Base-by-base conservation (phyloP, 129 eudicot genomes). In the Saposhnikovia divaricata region DNA sequence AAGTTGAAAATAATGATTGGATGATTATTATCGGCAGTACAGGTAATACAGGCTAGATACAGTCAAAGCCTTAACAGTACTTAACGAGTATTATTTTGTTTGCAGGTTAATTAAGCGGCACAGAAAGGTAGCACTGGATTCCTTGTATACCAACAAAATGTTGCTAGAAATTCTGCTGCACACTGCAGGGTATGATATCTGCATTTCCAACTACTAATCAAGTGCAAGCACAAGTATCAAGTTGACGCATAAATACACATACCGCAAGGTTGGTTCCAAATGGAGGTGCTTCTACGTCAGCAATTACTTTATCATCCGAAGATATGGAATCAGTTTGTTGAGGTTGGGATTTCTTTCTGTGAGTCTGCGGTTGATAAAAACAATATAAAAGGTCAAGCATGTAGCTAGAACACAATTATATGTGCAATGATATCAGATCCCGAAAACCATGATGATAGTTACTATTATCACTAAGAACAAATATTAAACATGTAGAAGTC, bases 231-330 rank as follows among this genome's bases (percentile, higher is more conserved):
- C 53, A 51, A 19, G 50, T 55, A 59, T 57, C 19, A 27, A 19
- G 10, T 11, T 63, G 47, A 72, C 45, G 31, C 42, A 84, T 27
- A 43, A 45, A 59, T 61, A 23, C 51, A 83, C 98, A 87, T 85
- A 95, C 98, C 86, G 90, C 96, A 81, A 86, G 84, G 83, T 84
- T 84, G 76, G 98, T 95, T 84, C 89, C 97, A 84, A 59, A 95
- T 23, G 96, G 93, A 86, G 90, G 98, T 63, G 94, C 91, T 76
- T 95, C 94, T 34, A 83, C 45, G 37, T 81, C 89, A 79, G 87
- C 86, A 84, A 84, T 82, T 80, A 84, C 45, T 28, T 27, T 66
- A 53, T 91, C 89, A 31, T 85, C 89, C 25, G 88, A 73, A 63
- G 84, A 57, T 21, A 72, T 34, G 75, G 84, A 77, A 40, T 69